Percentiles rank a stretch among this genome's conserved stretches.
phyloP scores from a whole-genome alignment of 2,329 filamentous ascomycete genomes.

The Aspergillus sp. region DNA sequence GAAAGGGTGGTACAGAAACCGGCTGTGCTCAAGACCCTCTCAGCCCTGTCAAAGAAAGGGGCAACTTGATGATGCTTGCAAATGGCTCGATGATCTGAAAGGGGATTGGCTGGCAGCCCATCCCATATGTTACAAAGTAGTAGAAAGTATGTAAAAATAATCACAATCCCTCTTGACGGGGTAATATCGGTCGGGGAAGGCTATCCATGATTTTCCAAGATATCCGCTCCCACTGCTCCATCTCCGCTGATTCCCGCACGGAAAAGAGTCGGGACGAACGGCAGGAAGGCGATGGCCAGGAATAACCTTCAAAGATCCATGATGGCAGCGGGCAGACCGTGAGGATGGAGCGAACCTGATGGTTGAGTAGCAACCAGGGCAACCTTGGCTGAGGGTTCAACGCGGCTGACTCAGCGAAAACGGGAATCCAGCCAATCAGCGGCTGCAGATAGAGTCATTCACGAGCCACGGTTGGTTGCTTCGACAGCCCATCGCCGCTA shows the following conservation, averaged over 20 bases:
- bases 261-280: not conserved
- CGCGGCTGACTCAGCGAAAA: not conserved
- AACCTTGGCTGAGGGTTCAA: not conserved
- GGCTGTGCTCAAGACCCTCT: not conserved
- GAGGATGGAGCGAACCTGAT: not conserved
- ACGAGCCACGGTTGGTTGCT: conserved; percentile 25
- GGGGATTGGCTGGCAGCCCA: conserved; percentile 5
- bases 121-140: not conserved
- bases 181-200: not conserved
- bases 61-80: not conserved
- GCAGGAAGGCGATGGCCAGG: not conserved
- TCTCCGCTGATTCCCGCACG: not conserved
- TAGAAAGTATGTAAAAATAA: not conserved
- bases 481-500: conserved; percentile 22
- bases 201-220: too few species aligned
- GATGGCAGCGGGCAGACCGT: not conserved
- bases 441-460: conserved; percentile 18
- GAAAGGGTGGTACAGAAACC: too few species aligned
- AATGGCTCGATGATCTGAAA: not conserved
- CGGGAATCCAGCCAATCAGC: conserved; percentile 13
- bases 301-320: not conserved
- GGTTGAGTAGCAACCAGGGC: not conserved
- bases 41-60: conserved; percentile 4
- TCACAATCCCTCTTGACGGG: not conserved
- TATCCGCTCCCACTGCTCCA: not conserved